Evolutionary conservation across 768 basidiomycete genomes (phyloP).

Genomic region (Leccinum fibrillosum): DNA sequence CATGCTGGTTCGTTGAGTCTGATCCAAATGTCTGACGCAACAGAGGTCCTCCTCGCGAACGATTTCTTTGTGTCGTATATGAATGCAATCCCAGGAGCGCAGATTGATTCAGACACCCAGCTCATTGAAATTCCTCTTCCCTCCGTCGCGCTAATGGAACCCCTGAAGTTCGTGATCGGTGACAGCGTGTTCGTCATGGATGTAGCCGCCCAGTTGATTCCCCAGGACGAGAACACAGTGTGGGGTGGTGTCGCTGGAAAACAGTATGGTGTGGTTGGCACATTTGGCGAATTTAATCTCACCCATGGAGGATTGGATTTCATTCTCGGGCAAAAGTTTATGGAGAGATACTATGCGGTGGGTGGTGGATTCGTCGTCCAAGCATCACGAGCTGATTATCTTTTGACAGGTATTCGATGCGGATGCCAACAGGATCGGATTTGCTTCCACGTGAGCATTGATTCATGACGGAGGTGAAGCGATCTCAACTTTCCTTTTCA

Average conservation of each 20-base stretch:
- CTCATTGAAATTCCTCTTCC: conserved; percentile 11
- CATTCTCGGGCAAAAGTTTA: not conserved
- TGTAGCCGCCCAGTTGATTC: not conserved
- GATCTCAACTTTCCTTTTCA: not conserved
- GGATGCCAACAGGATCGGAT: not conserved
- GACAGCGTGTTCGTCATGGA: not conserved
- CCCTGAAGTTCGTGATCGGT: conserved; percentile 9
- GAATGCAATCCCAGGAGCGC: conserved; percentile 12
- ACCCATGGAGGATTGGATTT: not conserved
- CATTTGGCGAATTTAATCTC: too few relatives aligned
- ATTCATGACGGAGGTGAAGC: not conserved
- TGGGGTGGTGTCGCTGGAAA: not conserved
- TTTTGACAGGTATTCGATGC: not conserved
- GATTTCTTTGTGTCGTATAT: conserved; percentile 6
- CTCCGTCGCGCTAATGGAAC: conserved; percentile 8
- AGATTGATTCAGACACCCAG: not conserved
- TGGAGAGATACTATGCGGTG: not conserved
- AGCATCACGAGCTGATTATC: not conserved
- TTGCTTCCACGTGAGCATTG: not conserved
- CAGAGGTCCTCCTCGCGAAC: conserved; percentile 6
- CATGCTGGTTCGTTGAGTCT: not conserved
- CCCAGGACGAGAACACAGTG: not conserved
- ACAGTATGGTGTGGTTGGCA: not conserved
- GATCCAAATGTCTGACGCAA: not conserved
- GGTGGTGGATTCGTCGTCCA: not conserved